Base-by-base conservation (phyloP, 1,139 yeast genomes). In the Suhomyces terraborum region DNA sequence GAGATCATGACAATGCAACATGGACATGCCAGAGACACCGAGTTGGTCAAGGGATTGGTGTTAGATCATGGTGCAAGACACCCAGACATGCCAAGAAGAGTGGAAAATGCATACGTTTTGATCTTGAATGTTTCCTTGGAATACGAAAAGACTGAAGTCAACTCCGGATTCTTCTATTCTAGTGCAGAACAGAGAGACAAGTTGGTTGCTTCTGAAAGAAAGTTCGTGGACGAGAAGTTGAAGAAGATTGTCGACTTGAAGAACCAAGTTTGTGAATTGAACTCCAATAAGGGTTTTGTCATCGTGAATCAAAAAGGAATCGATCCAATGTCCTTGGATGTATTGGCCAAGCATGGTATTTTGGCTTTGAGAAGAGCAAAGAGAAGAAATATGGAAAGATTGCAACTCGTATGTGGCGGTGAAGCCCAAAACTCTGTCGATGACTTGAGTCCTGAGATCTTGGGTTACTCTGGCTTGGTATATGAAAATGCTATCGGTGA, bases 1-100 rank as follows among this genome's bases (percentile, higher is more conserved):
- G 99, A 94, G 69, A 86, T 93, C 57, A 93, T 93, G 93, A 84
- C 95, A 53, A 94, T 94, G 98, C 97, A 93, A 76, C 94, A 87
- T 58, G 86, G 91, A 50, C 77, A 84, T 33, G 88, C 94, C 34
- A 79, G 81, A 48, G 95, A 91, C 45, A 91, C 98, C 16, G 78
- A 79, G 55, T 79, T 94, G 50, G 74, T 94, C 50, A 82, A 79
- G 55, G 99, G 99, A 32, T 77, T 94, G 53, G 98, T 93, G 28
- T 76, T 94, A 52, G 99, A 94, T 62, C 99, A 94, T 62, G 99
- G 99, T 48, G 97, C 97, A 12, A 82, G 99, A 62, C 98, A 94
- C 70, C 99, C 99, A 31, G 98, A 93, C 64, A 94, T 94, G 99
- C 98, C 98, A 44, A 86, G 82, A 54, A 69, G 82, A 43, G 84